Percentiles rank a stretch among this genome's conserved stretches.
Evolutionary conservation across 257 asterid species (phyloP).

Genomic region (Cordia subcordata): DNA sequence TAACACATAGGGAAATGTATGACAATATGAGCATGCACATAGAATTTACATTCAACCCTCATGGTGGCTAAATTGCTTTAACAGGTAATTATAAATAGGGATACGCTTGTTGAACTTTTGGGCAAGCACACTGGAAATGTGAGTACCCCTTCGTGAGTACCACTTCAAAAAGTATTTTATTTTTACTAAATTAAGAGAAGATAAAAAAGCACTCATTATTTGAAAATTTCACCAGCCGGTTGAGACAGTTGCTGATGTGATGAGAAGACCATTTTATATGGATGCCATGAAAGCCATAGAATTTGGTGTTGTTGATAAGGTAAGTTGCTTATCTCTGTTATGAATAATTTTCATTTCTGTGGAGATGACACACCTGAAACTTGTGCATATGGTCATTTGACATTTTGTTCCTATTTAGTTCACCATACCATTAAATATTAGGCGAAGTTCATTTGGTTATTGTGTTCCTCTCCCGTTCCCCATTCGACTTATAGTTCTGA

Average conservation of each 20-base stretch:
- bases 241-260: conserved; percentile 59
- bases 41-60: not conserved
- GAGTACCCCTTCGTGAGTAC: conserved; percentile 62
- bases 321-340: conserved; percentile 20
- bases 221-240: conserved; percentile 39
- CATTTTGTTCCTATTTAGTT: not conserved
- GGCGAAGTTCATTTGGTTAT: too few species aligned
- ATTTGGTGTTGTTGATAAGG: conserved; percentile 89
- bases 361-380: too few species aligned
- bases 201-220: conserved; percentile 6
- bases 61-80: conserved; percentile 21
- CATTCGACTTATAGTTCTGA: not conserved
- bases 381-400: not conserved
- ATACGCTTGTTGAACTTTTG: conserved; percentile 61
- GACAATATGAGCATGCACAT: too few species aligned
- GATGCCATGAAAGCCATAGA: conserved; percentile 65
- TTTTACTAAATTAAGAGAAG: conserved; percentile 11
- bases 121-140: conserved; percentile 91
- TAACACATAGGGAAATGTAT: too few species aligned
- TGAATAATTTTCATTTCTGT: not conserved
- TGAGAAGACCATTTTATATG: conserved; percentile 79
- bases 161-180: conserved; percentile 2
- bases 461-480: not conserved
- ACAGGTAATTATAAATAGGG: conserved; percentile 68
- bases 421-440: not conserved